These are phyloP conservation scores for Myrica gale DNA, from an alignment of 306 rosid species.

Conservation along the genomic window DNA sequence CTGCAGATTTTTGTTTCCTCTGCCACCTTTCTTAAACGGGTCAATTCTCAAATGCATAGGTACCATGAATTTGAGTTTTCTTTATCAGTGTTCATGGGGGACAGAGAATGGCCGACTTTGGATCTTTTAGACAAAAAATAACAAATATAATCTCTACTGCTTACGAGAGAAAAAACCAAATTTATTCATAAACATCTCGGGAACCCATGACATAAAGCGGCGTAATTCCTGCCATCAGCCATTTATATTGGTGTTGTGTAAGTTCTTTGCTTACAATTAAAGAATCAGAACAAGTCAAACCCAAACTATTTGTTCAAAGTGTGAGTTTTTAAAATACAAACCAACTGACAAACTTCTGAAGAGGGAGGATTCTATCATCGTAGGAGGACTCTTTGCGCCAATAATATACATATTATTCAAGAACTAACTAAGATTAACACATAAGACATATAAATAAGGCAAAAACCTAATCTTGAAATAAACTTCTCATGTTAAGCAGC, in stretches of 20 bases:
- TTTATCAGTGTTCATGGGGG: too few species aligned
- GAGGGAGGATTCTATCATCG: background rate
- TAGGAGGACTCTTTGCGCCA: background rate
- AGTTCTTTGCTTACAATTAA: background rate
- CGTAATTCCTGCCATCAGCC: background rate
- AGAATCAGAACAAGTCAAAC: background rate
- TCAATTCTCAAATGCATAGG: background rate
- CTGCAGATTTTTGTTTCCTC: conserved; percentile 2
- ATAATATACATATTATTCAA: background rate
- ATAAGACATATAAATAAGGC: background rate
- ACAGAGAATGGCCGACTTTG: too few species aligned
- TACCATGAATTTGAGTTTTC: background rate
- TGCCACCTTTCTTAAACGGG: background rate
- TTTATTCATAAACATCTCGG: background rate
- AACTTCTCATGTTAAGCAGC: too few species aligned
- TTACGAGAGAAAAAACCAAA: background rate
- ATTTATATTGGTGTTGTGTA: background rate
- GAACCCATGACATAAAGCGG: background rate
- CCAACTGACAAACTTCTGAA: background rate
- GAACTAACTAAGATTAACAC: background rate
- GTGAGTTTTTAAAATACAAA: background rate
- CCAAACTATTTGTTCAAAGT: background rate
- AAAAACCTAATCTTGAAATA: background rate
- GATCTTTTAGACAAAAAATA: too few species aligned
- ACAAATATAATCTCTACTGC: too few species aligned